Base-by-base conservation (phyloP, 2,329 filamentous ascomycete genomes). In the Reticulascus tulasneorum region DNA sequence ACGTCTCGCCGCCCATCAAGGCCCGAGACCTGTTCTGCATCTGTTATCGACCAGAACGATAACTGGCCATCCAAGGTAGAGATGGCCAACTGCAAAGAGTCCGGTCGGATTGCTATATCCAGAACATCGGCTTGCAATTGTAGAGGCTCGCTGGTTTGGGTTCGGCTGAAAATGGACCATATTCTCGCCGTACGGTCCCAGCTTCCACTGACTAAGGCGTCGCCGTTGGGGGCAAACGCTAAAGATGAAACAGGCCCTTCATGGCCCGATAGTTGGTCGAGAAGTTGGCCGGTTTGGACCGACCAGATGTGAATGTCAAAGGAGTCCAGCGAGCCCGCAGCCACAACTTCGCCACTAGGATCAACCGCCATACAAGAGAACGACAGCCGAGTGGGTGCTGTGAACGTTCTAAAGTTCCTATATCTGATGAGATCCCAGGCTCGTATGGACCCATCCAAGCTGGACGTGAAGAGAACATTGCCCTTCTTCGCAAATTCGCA, bases 291-390 rank as follows among this genome's bases (percentile, higher is more conserved):
- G 1, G 91, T 98, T 57, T 98, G 93, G 5, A 98, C 94, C 6
- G 88, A 96, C 93, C 93, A 98, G 44, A 98, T 86, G 62, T 98
- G 90, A 33, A 98, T 87, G 54, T 97, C 91, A 48, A 96, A 97
- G 5, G 90, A 95, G 59, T 98, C 93, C 12, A 94, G 73, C 2
- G 91, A 97, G 3, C 91, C 93, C 9, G 93, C 93, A 41, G 91
- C 94, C 4, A 98, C 86, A 8, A 98, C 86, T 60, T 98, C 94
- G 35, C 93, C 93, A 46, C 89, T 95, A 0, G 93, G 90, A 49
- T 98, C 94, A n/a, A 97, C 89, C 2, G 93, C 89, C 58, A 98
- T 75, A 39, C 86, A 94, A 12, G 89, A 91, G 63, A 97, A 98
- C 1, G 90, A 94, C 18, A 97, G 67, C 37, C 91, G 76, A 21